Evolutionary conservation across 202 grass and related monocot species (phyloP).

Genomic region (Panicum virgatum): DNA sequence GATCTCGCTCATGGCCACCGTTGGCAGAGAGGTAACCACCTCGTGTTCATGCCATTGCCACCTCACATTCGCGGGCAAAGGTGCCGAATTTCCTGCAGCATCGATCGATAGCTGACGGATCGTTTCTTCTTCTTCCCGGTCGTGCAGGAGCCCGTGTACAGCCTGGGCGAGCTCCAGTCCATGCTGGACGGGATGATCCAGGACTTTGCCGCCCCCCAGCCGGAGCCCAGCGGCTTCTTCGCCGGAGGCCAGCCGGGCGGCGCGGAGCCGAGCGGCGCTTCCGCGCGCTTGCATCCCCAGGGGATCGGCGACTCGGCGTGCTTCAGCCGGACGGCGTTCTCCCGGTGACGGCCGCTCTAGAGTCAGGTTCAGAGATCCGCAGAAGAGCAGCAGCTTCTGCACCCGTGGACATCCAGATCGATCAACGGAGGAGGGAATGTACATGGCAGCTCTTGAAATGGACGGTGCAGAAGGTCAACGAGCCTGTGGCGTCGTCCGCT

Average conservation of each 20-base stretch:
- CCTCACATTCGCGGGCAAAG: background rate
- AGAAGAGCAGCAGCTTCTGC: background rate
- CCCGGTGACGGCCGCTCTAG: background rate
- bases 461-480: background rate
- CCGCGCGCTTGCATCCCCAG: slow-evolving; percentile 10
- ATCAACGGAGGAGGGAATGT: too few species aligned
- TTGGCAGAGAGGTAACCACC: slow-evolving; percentile 56
- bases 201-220: slow-evolving; percentile 41
- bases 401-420: background rate
- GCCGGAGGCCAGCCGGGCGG: background rate
- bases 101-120: background rate
- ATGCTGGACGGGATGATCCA: slow-evolving; percentile 75
- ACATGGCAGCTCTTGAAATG: background rate
- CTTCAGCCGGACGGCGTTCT: slow-evolving; percentile 47
- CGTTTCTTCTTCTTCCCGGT: too few species aligned
- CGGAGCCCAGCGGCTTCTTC: slow-evolving; percentile 12
- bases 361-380: background rate
- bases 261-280: background rate
- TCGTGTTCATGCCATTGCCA: background rate
- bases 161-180: slow-evolving; percentile 59
- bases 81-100: background rate
- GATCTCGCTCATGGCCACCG: slow-evolving; percentile 70
- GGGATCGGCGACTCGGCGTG: slow-evolving; percentile 33
- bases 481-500: background rate
- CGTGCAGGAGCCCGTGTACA: slow-evolving; percentile 54